A percentile compares a stretch with the other conserved stretches of the same genome.
Conservation (phyloP, 306 rosid species). For the Comarum palustre region DNA sequence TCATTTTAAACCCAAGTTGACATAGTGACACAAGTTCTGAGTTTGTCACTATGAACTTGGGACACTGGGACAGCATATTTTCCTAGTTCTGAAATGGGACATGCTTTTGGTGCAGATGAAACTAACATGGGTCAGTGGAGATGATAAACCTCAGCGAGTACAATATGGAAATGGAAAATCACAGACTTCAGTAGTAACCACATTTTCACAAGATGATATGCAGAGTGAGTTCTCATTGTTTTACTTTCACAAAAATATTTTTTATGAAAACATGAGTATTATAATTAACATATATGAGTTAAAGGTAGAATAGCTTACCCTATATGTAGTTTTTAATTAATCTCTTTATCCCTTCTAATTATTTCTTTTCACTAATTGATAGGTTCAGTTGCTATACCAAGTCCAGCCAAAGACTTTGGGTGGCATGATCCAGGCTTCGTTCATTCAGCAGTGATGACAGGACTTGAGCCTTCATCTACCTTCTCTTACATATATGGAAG, state of each 20-base stretch:
- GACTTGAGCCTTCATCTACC: slow-evolving; percentile 58
- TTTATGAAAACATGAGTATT: not conserved
- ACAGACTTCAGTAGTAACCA: slow-evolving; percentile 49
- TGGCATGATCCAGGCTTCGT: slow-evolving; percentile 98
- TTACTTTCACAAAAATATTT: not conserved
- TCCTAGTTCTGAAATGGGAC: not conserved
- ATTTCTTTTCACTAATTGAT: slow-evolving; percentile 6
- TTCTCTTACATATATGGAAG: slow-evolving; percentile 78
- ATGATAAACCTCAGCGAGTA: slow-evolving; percentile 54
- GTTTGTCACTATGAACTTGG: not conserved
- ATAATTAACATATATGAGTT: not conserved
- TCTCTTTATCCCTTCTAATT: not conserved
- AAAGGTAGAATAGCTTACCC: not conserved
- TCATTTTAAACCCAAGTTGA: not conserved
- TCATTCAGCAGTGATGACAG: slow-evolving; percentile 80
- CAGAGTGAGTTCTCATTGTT: slow-evolving; percentile 53
- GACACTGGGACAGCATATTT: not conserved
- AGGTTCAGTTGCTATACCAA: slow-evolving; percentile 37
- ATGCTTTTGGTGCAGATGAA: slow-evolving; percentile 50
- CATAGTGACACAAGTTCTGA: not conserved
- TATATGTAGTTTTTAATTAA: not conserved
- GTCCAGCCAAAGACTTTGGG: slow-evolving; percentile 92
- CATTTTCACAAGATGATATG: slow-evolving; percentile 73
- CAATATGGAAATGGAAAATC: slow-evolving; percentile 55
- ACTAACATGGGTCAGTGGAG: slow-evolving; percentile 91